These are phyloP conservation scores for Paraphaeosphaeria sporulosa DNA, from an alignment of 2,329 filamentous ascomycete species.

Conservation along the genomic window DNA sequence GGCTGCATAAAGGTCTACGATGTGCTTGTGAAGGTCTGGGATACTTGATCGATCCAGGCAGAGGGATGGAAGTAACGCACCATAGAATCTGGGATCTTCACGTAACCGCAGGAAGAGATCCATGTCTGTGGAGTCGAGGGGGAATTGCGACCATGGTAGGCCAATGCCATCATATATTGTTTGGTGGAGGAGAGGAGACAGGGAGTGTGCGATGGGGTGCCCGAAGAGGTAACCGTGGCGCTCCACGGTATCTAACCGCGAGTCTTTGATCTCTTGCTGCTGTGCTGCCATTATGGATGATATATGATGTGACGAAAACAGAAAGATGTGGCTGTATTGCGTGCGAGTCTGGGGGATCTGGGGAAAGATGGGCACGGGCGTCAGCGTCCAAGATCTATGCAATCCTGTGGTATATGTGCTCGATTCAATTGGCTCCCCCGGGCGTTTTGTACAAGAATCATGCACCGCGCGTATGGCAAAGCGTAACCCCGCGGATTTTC, in stretches of 20 bases:
- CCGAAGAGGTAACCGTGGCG: constrained; percentile 65
- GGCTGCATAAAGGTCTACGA: too few relatives aligned
- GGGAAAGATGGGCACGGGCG: neutral
- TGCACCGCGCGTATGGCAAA: neutral
- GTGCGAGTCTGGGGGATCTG: neutral
- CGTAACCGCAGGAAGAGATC: constrained; percentile 57
- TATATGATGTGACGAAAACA: neutral
- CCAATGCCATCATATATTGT: constrained; percentile 61
- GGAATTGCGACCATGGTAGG: constrained; percentile 61
- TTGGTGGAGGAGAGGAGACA: constrained; percentile 63
- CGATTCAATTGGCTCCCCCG: neutral
- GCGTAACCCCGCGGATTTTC: constrained; percentile 1
- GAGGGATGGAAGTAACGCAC: too few relatives aligned
- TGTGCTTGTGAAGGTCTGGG: too few relatives aligned
- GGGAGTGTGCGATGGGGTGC: constrained; percentile 64
- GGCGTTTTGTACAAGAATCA: neutral
- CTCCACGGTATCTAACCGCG: constrained; percentile 32
- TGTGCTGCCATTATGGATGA: neutral
- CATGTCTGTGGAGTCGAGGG: constrained; percentile 57
- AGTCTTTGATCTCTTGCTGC: neutral
- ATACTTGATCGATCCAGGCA: too few relatives aligned
- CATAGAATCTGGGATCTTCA: constrained; percentile 67
- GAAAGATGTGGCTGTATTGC: neutral
- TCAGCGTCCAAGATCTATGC: neutral
- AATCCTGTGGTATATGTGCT: neutral